A percentile compares a stretch with the other conserved stretches of the same genome.
These are phyloP conservation scores for Boletus sp. DNA, from an alignment of 768 basidiomycete species.

Conservation along the genomic window DNA sequence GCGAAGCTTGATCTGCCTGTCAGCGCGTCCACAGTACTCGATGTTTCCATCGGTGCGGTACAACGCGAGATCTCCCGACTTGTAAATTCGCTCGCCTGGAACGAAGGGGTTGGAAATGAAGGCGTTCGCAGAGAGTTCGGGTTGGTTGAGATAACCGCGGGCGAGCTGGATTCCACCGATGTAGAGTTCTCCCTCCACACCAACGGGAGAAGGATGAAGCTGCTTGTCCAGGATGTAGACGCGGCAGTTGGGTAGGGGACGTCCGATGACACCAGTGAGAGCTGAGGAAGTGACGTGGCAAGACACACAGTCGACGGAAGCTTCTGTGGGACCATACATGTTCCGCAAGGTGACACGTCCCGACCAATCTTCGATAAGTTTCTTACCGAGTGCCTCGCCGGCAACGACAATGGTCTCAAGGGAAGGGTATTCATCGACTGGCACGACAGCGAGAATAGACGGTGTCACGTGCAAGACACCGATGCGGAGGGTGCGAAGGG, in stretches of 20 bases:
- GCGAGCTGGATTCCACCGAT: slow-evolving; percentile 23
- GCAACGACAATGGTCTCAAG: slow-evolving; percentile 30
- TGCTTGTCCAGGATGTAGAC: slow-evolving; percentile 32
- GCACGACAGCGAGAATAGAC: slow-evolving; percentile 29
- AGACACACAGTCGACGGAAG: slow-evolving; percentile 30
- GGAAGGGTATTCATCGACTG: slow-evolving; percentile 25
- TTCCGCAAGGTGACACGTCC: slow-evolving; percentile 27
- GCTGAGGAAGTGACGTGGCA: slow-evolving; percentile 23
- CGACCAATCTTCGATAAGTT: slow-evolving; percentile 26
- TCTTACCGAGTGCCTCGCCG: slow-evolving; percentile 23
- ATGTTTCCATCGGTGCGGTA: slow-evolving; percentile 31
- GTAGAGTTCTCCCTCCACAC: slow-evolving; percentile 28
- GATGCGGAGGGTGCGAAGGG: slow-evolving; percentile 27
- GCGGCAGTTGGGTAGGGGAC: slow-evolving; percentile 30
- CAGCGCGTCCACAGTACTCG: slow-evolving; percentile 32
- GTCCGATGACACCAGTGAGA: slow-evolving; percentile 28
- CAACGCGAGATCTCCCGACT: slow-evolving; percentile 31
- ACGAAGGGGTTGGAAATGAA: slow-evolving; percentile 33
- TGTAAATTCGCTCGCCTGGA: slow-evolving; percentile 29
- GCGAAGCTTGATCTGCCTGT: slow-evolving; percentile 35
- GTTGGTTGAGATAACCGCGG: slow-evolving; percentile 23
- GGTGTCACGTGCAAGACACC: slow-evolving; percentile 31
- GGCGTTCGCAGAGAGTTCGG: slow-evolving; percentile 26
- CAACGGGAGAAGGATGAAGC: slow-evolving; percentile 26
- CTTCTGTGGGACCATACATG: slow-evolving; percentile 36